A percentile compares a stretch with the other conserved stretches of the same genome.
phyloP scores from a whole-genome alignment of 176 grass and related monocot species.

The Poa pratensis region DNA sequence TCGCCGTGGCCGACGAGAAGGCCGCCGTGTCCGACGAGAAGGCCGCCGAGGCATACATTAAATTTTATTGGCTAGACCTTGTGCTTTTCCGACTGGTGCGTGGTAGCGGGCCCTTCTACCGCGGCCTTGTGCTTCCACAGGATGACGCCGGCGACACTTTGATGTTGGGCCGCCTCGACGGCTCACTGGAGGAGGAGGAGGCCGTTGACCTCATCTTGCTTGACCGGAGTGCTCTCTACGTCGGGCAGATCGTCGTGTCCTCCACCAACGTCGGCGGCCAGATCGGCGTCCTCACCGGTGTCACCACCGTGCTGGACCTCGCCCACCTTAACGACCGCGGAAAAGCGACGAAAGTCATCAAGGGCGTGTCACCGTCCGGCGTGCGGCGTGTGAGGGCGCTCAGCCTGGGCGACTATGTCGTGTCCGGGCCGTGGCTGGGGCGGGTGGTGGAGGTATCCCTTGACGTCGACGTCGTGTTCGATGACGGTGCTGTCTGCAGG shows the following conservation, averaged over 20 bases:
- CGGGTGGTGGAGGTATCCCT: background rate
- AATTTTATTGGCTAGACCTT: too few relatives aligned
- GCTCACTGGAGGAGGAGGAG: background rate
- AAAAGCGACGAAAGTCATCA: background rate
- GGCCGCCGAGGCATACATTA: too few relatives aligned
- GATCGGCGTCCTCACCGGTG: background rate
- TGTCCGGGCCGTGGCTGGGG: background rate
- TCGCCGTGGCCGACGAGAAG: too few relatives aligned
- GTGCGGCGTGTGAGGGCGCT: background rate
- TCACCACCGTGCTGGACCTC: background rate
- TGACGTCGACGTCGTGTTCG: slow-evolving; percentile 21
- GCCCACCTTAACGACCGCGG: background rate
- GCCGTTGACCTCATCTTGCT: background rate
- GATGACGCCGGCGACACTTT: background rate
- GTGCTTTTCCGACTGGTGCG: too few relatives aligned
- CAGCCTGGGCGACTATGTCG: slow-evolving; percentile 19
- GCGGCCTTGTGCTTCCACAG: too few relatives aligned
- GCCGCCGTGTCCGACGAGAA: too few relatives aligned
- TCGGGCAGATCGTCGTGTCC: background rate
- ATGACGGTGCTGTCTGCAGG: slow-evolving; percentile 24
- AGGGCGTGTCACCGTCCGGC: background rate
- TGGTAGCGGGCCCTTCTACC: too few relatives aligned
- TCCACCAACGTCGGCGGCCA: background rate
- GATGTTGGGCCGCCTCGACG: background rate
- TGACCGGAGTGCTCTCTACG: background rate